Conservation (phyloP, 768 basidiomycete species). For the Macrolepiota albuminosa region DNA sequence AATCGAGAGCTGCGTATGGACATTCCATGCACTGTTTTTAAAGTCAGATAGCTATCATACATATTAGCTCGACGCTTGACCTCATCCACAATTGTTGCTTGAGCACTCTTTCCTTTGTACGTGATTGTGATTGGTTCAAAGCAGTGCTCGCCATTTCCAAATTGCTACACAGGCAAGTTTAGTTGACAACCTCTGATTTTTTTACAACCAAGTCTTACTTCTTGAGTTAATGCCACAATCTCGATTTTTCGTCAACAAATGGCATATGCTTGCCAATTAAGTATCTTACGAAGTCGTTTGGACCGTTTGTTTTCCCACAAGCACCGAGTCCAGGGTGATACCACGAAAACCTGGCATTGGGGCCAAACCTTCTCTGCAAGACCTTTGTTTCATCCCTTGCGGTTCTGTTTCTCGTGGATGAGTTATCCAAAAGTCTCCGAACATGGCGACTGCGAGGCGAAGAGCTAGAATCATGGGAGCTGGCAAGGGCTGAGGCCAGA, state of each 20-base stretch:
- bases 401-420: neutral
- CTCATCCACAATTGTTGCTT: slow-evolving; percentile 42
- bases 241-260: neutral
- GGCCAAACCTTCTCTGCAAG: neutral
- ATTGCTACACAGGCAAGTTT: neutral
- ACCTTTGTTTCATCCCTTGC: neutral
- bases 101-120: slow-evolving; percentile 41
- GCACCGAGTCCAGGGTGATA: neutral
- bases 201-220: neutral
- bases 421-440: neutral
- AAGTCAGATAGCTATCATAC: neutral
- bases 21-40: slow-evolving; percentile 45
- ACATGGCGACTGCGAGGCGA: neutral
- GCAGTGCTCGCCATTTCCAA: slow-evolving; percentile 28
- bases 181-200: neutral
- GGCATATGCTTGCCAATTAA: neutral
- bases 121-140: slow-evolving; percentile 49
- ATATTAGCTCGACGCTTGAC: slow-evolving; percentile 23
- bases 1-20: slow-evolving; percentile 45
- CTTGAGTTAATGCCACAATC: neutral
- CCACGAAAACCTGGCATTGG: neutral
- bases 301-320: neutral
- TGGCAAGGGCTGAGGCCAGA: neutral
- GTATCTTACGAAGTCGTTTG: neutral
- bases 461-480: neutral